Percentiles rank a stretch among this genome's conserved stretches.
These are phyloP conservation scores for Salvia rosmarinus DNA, from an alignment of 257 asterid genomes.

Conservation along the genomic window DNA sequence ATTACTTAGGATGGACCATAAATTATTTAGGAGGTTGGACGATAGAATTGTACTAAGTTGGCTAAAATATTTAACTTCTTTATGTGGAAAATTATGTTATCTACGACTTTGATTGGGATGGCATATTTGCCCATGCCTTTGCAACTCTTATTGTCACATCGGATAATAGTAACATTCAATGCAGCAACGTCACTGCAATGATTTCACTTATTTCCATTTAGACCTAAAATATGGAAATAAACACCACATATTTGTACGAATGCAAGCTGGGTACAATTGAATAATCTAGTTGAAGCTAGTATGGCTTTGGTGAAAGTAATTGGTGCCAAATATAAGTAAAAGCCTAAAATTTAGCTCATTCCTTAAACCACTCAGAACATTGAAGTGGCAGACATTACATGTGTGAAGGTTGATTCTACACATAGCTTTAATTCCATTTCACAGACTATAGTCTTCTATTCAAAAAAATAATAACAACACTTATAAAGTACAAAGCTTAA, in stretches of 20 bases:
- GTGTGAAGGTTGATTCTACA: no score
- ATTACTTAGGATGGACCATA: slow-evolving; percentile 27
- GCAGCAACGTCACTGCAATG: background rate
- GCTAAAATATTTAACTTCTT: slow-evolving; percentile 30
- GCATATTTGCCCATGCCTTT: slow-evolving; percentile 18
- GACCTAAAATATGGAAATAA: background rate
- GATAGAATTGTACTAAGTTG: slow-evolving; percentile 24
- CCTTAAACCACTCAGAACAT: no score
- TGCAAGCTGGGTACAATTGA: background rate
- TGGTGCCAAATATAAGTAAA: no score
- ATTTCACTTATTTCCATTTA: background rate
- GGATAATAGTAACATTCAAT: background rate
- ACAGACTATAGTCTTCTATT: no score
- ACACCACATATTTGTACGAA: background rate
- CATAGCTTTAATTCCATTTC: no score
- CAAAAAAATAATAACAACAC: no score
- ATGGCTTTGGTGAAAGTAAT: no score
- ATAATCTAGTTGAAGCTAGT: no score
- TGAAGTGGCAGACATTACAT: no score
- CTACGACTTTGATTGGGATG: background rate
- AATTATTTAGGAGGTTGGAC: slow-evolving; percentile 33
- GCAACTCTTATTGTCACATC: slow-evolving; percentile 5
- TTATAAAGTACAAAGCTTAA: no score
- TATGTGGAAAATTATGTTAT: slow-evolving; percentile 29
- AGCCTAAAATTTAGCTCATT: no score